phyloP scores from a whole-genome alignment of 2,329 filamentous ascomycete species.

The Microdochium paspali region DNA sequence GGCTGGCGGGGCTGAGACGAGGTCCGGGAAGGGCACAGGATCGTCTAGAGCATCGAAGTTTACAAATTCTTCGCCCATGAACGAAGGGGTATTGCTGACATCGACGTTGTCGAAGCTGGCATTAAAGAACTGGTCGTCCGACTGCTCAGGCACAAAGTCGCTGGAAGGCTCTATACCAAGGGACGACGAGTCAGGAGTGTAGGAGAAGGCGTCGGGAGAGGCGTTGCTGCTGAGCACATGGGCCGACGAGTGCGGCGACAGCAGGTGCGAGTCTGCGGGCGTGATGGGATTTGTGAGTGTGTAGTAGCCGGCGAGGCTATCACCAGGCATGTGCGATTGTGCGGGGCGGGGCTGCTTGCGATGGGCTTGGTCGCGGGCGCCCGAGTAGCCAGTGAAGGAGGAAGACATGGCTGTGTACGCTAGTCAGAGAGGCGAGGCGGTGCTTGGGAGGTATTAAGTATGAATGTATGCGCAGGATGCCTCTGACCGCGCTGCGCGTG shows the following conservation, averaged over 20 bases:
- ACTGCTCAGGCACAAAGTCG: conserved; percentile 33
- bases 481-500: not conserved
- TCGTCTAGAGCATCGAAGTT: conserved; percentile 7
- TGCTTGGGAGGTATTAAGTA: not conserved
- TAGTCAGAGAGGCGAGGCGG: conserved; percentile 7
- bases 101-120: conserved; percentile 31
- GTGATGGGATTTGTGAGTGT: conserved; percentile 14
- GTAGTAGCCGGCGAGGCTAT: conserved; percentile 20
- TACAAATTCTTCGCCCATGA: conserved; percentile 26
- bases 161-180: conserved; percentile 39
- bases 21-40: conserved; percentile 1
- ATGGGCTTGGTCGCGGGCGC: conserved; percentile 13
- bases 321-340: conserved; percentile 10
- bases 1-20: not conserved
- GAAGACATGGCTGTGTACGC: conserved; percentile 30
- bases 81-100: conserved; percentile 29
- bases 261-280: conserved; percentile 25
- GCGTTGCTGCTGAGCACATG: conserved; percentile 26
- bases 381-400: conserved; percentile 29
- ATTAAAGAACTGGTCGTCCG: conserved; percentile 41
- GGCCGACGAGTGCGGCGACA: conserved; percentile 32
- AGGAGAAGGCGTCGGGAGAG: conserved; percentile 27
- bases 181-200: conserved; percentile 38
- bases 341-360: conserved; percentile 21
- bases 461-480: not conserved